Evolutionary conservation across 1,284 basidiomycete species (phyloP), one percentile per base, ranked within the genome.

Genomic region (Mycosarcoma maydis): DNA sequence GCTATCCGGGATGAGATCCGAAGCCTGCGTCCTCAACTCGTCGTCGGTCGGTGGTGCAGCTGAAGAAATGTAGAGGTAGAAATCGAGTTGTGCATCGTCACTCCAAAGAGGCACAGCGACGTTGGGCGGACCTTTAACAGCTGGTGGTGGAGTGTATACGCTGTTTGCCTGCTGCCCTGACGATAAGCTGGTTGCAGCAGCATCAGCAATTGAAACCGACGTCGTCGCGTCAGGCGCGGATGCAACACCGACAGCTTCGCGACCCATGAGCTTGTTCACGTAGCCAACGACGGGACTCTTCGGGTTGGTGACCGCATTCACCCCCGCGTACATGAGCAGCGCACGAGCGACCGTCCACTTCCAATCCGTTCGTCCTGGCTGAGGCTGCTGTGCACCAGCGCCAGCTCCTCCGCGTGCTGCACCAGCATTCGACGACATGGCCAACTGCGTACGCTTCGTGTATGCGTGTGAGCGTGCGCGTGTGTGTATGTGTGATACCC

Each of bases 1-100:
- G 17, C 48, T 43, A 1, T 59, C 55, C 1, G 55, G 58, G 2
- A 67, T 48, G 48, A 76, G 30, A 22, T 64, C 59, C 24, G 72
- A 74, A 13, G 17, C 41, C 47, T 77, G 75, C 6, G 64, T 61
- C 23, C 42, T 43, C n/a, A 76, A 3, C 26, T 66, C 48, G 16
- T 50, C 52, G 6, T 17, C 7, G 11, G 32, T 39, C 3, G 69
- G 52, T 3, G 74, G 53, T 3, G 53, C 32, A 4, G 45, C 47
- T 14, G 61, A 55, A 1, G 68, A 62, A 44, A 77, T 38, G 30
- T 59, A 76, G 17, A 76, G 37, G 49, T 76, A 76, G 23, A 76
- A 52, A 41, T 76, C 74, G 6, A 76, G 57, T 22, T 52, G 29
- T 1, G 38, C 19, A 4, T 51, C 45, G 11, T 60, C 61, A 5